phyloP scores from a whole-genome alignment of 139 green algal genomes.

The Spirogloea muscicola region DNA sequence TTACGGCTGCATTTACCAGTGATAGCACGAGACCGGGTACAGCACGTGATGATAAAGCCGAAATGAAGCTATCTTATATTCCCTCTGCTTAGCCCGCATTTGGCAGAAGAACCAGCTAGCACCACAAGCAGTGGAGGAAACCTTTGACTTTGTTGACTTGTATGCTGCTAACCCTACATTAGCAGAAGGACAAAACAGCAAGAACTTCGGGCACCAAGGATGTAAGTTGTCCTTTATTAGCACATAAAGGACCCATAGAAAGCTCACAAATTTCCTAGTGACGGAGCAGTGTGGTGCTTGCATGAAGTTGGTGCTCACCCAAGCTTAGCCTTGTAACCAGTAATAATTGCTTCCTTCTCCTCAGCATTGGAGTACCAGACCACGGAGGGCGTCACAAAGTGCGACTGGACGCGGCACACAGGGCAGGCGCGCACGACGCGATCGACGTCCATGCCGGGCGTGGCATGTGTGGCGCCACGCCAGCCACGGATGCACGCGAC shows the following conservation, averaged over 20 bases:
- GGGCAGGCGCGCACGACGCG: constrained; percentile 16
- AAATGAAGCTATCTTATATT: neutral
- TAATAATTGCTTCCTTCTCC: constrained; percentile 28
- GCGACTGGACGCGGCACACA: constrained; percentile 11
- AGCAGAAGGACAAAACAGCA: neutral
- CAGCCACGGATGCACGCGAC: constrained; percentile 50
- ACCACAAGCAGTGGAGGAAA: neutral
- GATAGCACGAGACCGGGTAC: neutral
- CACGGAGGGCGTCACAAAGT: constrained; percentile 39
- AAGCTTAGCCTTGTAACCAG: constrained; percentile 36
- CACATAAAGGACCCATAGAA: too few species aligned
- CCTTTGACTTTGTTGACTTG: too few species aligned
- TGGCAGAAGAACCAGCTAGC: neutral
- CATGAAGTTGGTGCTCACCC: neutral
- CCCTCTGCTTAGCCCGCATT: neutral
- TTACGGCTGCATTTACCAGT: too few species aligned
- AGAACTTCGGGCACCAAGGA: too few species aligned
- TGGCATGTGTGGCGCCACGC: constrained; percentile 8
- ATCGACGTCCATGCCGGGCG: constrained; percentile 2
- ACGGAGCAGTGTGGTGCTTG: neutral
- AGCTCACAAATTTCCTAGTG: too few species aligned
- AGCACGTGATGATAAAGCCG: neutral
- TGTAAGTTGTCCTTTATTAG: too few species aligned
- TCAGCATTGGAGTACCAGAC: constrained; percentile 21
- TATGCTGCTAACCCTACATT: neutral